Conservation (phyloP, 1,284 basidiomycete genomes). For the Trichosporon inkin region DNA sequence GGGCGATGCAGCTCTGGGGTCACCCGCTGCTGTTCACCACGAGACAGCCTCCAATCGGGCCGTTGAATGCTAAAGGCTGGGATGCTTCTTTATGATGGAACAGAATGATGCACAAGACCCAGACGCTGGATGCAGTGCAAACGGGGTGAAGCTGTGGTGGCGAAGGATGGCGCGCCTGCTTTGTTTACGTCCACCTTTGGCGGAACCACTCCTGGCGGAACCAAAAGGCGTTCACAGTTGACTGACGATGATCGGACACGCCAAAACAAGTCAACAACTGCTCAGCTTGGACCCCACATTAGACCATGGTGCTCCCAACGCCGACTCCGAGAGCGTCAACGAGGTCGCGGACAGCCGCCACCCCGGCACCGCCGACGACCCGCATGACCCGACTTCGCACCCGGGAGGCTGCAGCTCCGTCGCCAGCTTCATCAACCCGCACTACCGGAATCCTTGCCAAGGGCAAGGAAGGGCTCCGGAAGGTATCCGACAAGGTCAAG, state of each 20-base stretch:
- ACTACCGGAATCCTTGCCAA: conserved; percentile 32
- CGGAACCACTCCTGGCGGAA: background rate
- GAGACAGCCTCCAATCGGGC: too few species aligned
- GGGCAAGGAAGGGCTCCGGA: conserved; percentile 39
- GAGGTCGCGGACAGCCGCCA: background rate
- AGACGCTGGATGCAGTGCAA: background rate
- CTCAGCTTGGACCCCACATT: background rate
- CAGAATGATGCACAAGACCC: background rate
- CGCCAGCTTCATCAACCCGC: conserved; percentile 11
- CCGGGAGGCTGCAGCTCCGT: conserved; percentile 7
- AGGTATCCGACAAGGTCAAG: conserved; percentile 42
- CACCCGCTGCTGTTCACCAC: too few species aligned
- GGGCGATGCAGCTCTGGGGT: too few species aligned
- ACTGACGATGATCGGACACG: background rate
- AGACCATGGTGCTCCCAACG: conserved; percentile 4
- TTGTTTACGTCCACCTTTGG: conserved; percentile 8
- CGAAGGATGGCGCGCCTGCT: background rate
- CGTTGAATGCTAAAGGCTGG: too few species aligned
- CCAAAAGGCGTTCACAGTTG: background rate
- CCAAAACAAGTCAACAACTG: conserved; percentile 3
- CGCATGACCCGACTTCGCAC: conserved; percentile 17
- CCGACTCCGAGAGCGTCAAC: background rate
- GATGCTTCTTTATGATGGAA: background rate
- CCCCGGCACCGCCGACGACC: conserved; percentile 1
- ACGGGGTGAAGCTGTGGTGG: background rate